Conservation (phyloP, 495 filamentous ascomycete genomes). For the Penicillium daleae region DNA sequence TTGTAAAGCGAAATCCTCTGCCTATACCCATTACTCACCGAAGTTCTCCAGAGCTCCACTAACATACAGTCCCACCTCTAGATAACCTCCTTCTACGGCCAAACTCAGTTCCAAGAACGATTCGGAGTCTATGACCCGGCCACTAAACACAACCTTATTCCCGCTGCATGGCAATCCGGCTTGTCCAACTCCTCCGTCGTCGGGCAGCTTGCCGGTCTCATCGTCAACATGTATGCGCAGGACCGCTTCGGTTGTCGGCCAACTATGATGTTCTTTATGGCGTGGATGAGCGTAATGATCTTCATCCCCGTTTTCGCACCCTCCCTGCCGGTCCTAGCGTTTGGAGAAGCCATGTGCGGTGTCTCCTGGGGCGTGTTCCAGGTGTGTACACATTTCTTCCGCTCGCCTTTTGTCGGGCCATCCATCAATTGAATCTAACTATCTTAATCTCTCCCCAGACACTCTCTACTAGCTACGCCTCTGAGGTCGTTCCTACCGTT, state of each 20-base stretch:
- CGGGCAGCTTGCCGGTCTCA: slow-evolving; percentile 63
- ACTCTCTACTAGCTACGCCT: slow-evolving; percentile 54
- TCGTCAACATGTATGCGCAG: slow-evolving; percentile 64
- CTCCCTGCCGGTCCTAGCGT: slow-evolving; percentile 19
- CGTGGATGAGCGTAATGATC: slow-evolving; percentile 42
- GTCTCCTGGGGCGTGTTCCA: slow-evolving; percentile 49
- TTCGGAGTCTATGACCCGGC: slow-evolving; percentile 34
- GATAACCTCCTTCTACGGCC: slow-evolving; percentile 38
- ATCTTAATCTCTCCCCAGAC: slow-evolving; percentile 7
- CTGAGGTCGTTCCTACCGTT: slow-evolving; percentile 50
- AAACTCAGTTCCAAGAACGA: slow-evolving; percentile 33
- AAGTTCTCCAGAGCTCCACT: not conserved
- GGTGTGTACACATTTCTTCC: not conserved
- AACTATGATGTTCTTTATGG: slow-evolving; percentile 65
- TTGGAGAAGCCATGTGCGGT: slow-evolving; percentile 27
- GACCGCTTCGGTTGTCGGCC: slow-evolving; percentile 66
- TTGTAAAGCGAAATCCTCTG: slow-evolving; percentile 27
- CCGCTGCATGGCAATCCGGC: slow-evolving; percentile 64
- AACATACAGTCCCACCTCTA: not conserved
- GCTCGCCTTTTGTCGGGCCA: slow-evolving; percentile 17
- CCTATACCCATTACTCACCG: too few relatives aligned
- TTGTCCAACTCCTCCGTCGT: slow-evolving; percentile 58
- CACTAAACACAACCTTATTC: slow-evolving; percentile 35
- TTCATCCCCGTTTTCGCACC: slow-evolving; percentile 41
- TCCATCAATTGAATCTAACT: not conserved